Evolutionary conservation across 2,329 filamentous ascomycete genomes (phyloP), one percentile per base, ranked within the genome.

Genomic region (Talaromyces pinophilus): DNA sequence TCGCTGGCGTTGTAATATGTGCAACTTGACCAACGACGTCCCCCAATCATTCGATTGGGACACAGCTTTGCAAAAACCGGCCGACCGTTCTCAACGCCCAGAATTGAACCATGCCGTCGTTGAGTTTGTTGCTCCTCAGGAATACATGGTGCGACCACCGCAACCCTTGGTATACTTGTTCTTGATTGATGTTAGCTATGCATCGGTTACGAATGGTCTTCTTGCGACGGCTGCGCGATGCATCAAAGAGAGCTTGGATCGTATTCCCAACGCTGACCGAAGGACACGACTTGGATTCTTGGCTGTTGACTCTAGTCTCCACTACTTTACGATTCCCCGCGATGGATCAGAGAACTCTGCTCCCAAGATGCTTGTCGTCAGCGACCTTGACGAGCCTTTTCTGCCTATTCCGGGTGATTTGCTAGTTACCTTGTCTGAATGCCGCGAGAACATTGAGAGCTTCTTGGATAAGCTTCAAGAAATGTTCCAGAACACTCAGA

Each of bases 1-100:
- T 81, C 88, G 95, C 76, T 99, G 95, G 95, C 90, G 94, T 75
- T 99, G 95, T 83, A 99, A 99, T 82, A 97, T 99, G 93, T 99
- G 95, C 80, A 98, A 97, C 79, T 84, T 99, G 70, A 97, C 93
- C 72, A 99, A 99, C 77, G 95, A 99, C 73, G 94, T 98, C 46
- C 95, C 95, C n/a, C 95, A 99, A 80, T 93, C 93, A 44, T 99
- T 99, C 71, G 95, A 99, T 78, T 99, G 95, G 95, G 95, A 99
- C 80, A 90, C 92, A 40, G 90, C 92, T 54, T 85, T 93, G 64
- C 94, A 98, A 80, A 93, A 96, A 83, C 91, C 88, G 62, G 90
- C 96, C 61, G 94, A 99, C 77, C 85, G 95, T 75, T 96, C 95
- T 91, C 90, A 96, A 78, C 86, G 95, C 72, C 87, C 92, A 46